These are phyloP conservation scores for Rhodotorula sp. DNA, from an alignment of 1,284 basidiomycete species.

Conservation along the genomic window DNA sequence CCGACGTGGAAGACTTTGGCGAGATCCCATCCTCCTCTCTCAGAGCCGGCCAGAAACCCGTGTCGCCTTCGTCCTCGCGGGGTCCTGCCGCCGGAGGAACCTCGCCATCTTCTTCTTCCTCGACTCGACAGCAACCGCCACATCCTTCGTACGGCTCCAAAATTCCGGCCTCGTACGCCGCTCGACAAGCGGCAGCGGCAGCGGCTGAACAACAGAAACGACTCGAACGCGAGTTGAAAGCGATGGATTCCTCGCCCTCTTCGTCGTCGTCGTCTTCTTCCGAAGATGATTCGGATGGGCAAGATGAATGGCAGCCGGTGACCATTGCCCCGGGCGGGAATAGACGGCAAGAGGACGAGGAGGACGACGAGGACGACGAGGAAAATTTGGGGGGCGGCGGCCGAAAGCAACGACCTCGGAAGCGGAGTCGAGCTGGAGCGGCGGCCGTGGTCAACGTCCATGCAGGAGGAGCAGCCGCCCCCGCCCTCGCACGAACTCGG, in stretches of 20 bases:
- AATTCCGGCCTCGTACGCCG: neutral
- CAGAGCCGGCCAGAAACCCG: neutral
- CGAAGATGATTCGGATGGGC: neutral
- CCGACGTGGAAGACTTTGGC: slow-evolving; percentile 27
- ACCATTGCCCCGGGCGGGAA: neutral
- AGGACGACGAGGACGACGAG: neutral
- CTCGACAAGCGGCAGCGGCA: neutral
- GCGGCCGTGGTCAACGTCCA: neutral
- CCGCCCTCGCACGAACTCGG: too few species aligned
- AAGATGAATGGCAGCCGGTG: neutral
- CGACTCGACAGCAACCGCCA: neutral
- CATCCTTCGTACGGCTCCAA: slow-evolving; percentile 6
- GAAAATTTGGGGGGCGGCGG: neutral
- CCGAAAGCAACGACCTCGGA: neutral
- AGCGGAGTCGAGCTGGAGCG: neutral
- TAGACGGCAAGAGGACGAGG: neutral
- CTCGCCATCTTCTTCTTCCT: neutral
- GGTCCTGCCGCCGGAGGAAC: neutral
- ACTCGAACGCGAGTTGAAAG: neutral
- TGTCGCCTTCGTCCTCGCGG: neutral
- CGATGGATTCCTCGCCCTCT: neutral
- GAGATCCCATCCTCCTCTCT: neutral
- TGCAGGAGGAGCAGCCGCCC: neutral
- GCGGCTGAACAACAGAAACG: neutral
- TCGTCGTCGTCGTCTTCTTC: neutral